Evolutionary conservation across 2,329 filamentous ascomycete genomes (phyloP).

Genomic region (Trichoderma aggressivum): DNA sequence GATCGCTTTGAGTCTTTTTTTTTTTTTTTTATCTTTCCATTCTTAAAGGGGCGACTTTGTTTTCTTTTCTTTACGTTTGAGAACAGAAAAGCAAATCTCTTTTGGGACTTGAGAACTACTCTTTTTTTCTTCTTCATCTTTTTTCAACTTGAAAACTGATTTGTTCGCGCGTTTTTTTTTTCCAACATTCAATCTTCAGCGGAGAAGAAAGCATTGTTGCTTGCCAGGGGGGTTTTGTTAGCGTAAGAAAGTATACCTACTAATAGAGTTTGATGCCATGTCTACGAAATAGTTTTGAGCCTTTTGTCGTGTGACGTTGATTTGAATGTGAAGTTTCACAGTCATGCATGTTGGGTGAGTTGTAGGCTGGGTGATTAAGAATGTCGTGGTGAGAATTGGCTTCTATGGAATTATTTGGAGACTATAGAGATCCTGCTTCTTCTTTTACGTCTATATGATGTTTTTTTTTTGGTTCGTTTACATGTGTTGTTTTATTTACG

Average conservation of each 20-base stretch:
- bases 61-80: not conserved
- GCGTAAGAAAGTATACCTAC: slow-evolving; percentile 18
- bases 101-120: not conserved
- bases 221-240: not conserved
- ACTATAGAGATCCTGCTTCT: not conserved
- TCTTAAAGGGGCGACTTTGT: slow-evolving; percentile 10
- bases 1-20: not conserved
- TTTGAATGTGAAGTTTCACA: not conserved
- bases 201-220: not conserved
- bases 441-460: not conserved
- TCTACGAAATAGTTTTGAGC: not conserved
- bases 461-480: slow-evolving; percentile 6
- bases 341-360: not conserved
- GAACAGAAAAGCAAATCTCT: slow-evolving; percentile 4
- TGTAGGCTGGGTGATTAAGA: not conserved
- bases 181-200: not conserved
- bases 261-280: slow-evolving; percentile 20
- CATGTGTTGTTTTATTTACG: not conserved
- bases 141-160: not conserved
- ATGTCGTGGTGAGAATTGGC: not conserved
- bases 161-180: not conserved
- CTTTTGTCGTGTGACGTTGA: not conserved
- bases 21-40: not conserved
- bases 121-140: not conserved
- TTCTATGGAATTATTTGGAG: slow-evolving; percentile 12